A percentile compares a stretch with the other conserved stretches of the same genome.
Conservation (phyloP, 192 early-diverging fungal species). For the Umbelopsis isabellina region DNA sequence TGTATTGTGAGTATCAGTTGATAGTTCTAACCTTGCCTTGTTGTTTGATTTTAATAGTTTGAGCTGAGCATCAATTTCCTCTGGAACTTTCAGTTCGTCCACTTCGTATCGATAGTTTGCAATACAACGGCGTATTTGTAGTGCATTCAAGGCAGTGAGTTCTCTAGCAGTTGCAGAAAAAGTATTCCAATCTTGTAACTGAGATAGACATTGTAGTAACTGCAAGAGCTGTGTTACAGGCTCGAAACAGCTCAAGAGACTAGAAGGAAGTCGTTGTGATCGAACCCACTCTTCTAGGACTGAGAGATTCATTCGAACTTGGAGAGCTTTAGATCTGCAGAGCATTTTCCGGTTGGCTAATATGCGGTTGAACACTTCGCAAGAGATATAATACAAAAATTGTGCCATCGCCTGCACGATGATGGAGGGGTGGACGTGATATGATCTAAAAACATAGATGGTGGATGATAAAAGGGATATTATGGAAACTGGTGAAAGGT, state of each 20-base stretch:
- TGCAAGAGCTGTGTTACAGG: constrained; percentile 82
- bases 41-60: not conserved
- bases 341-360: constrained; percentile 74
- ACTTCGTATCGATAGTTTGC: constrained; percentile 89
- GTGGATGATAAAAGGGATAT: constrained; percentile 73
- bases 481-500: constrained; percentile 64
- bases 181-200: constrained; percentile 66
- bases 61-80: constrained; percentile 61
- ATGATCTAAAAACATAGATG: constrained; percentile 68
- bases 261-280: constrained; percentile 48
- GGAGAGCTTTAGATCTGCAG: constrained; percentile 79
- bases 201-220: constrained; percentile 79
- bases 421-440: constrained; percentile 77
- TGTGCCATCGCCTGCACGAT: constrained; percentile 74
- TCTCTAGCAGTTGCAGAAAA: constrained; percentile 75
- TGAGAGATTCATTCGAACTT: constrained; percentile 83
- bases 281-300: constrained; percentile 86
- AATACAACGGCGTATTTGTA: constrained; percentile 76
- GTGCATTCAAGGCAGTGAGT: constrained; percentile 65
- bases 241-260: constrained; percentile 52
- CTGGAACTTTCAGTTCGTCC: constrained; percentile 69
- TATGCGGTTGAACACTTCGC: constrained; percentile 87
- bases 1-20: not conserved
- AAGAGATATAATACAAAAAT: constrained; percentile 76
- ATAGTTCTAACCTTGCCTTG: not conserved